These are phyloP conservation scores for Dipodascopsis tothii DNA, from an alignment of 805 yeast species.

Conservation along the genomic window DNA sequence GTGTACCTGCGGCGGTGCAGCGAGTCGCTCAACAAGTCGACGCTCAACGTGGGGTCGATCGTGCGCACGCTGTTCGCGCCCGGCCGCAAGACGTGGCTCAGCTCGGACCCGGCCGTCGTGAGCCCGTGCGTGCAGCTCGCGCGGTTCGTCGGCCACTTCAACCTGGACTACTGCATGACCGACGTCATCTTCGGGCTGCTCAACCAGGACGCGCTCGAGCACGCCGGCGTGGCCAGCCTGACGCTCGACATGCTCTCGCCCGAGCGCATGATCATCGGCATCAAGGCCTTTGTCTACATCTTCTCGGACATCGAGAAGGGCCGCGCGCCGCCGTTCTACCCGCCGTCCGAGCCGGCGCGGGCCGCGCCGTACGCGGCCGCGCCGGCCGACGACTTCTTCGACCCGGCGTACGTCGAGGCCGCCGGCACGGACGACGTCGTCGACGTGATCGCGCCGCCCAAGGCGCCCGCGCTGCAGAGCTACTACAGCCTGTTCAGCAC, in stretches of 20 bases:
- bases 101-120: slow-evolving; percentile 52
- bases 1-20: slow-evolving; percentile 79
- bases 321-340: slow-evolving; percentile 64
- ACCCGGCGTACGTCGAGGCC: neutral
- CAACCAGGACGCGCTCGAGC: slow-evolving; percentile 26
- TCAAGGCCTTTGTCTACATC: slow-evolving; percentile 64
- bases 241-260: slow-evolving; percentile 54
- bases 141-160: slow-evolving; percentile 71
- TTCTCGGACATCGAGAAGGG: slow-evolving; percentile 49
- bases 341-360: too few relatives aligned
- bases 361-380: slow-evolving; percentile 32
- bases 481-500: slow-evolving; percentile 67
- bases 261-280: slow-evolving; percentile 63
- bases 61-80: slow-evolving; percentile 47
- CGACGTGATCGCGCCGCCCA: slow-evolving; percentile 8
- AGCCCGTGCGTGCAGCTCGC: slow-evolving; percentile 64
- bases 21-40: slow-evolving; percentile 81
- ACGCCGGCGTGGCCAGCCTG: slow-evolving; percentile 35
- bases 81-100: slow-evolving; percentile 70
- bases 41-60: slow-evolving; percentile 64
- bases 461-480: slow-evolving; percentile 20
- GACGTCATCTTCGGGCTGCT: slow-evolving; percentile 67
- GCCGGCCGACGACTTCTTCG: neutral
- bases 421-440: neutral
- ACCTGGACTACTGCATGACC: slow-evolving; percentile 71